These are phyloP conservation scores for Porogramme epimiltina DNA, from an alignment of 1,284 basidiomycete genomes.

Conservation along the genomic window DNA sequence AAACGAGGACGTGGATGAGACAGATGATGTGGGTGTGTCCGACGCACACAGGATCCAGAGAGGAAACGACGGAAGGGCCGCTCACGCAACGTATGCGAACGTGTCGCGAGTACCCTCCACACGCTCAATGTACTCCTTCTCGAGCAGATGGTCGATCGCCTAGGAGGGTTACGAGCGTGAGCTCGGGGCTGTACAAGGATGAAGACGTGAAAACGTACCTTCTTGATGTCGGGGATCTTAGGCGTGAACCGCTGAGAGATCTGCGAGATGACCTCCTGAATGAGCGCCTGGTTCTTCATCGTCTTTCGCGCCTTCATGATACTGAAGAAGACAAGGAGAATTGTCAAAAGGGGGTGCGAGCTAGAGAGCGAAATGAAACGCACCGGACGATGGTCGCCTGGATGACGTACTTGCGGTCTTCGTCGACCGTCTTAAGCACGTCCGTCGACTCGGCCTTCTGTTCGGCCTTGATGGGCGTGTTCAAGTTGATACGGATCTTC, in stretches of 20 bases:
- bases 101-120: conserved; percentile 82
- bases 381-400: conserved; percentile 97
- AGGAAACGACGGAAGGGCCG: not conserved
- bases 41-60: not conserved
- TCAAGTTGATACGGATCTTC: conserved; percentile 94
- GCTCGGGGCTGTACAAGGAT: too few species aligned
- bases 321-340: conserved; percentile 39
- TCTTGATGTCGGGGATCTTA: conserved; percentile 91
- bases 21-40: not conserved
- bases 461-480: conserved; percentile 93
- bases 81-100: conserved; percentile 74
- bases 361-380: conserved; percentile 24
- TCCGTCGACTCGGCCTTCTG: conserved; percentile 91
- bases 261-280: conserved; percentile 93
- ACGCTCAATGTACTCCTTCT: conserved; percentile 98
- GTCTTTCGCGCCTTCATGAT: conserved; percentile 99
- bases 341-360: not conserved
- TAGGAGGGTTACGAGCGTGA: too few species aligned
- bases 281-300: conserved; percentile 94
- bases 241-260: conserved; percentile 89
- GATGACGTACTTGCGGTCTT: conserved; percentile 96
- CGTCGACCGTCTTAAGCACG: conserved; percentile 94
- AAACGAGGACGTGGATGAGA: not conserved
- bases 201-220: conserved; percentile 53
- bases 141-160: conserved; percentile 96